Base-by-base conservation (phyloP, 768 basidiomycete species). In the Agaricus sinodeliciosus region DNA sequence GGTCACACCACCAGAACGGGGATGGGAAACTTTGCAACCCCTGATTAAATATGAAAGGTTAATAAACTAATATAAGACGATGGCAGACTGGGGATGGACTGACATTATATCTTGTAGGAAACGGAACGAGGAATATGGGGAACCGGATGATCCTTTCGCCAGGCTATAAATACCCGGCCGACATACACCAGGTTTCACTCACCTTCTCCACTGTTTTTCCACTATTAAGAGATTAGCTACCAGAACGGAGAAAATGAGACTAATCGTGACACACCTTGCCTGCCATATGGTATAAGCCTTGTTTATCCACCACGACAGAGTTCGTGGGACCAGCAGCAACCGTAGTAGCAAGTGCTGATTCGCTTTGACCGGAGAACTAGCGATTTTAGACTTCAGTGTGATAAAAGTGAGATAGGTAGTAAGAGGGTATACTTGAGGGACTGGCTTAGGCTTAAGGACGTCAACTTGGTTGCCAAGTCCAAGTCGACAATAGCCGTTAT, bases 201-300 rank as follows among this genome's bases (percentile, higher is more conserved):
- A 81, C 93, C 94, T 67, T 96, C 94, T 9, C 94, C 94, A 5
- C 91, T 93, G 58, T 85, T 90, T 68, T 97, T 97, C 90, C 90
- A 98, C 82, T 93, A 65, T 1, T 44, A 28, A 59, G 54, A 54
- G 49, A 26, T 49, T 13, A 50, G 43, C 3, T 12, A 15, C 25
- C 11, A 49, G 19, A 13, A 16, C 36, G 5, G 12, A 55, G 18
- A 43, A 44, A 26, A 48, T 31, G 16, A 40, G 27, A 31, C 27
- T 25, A 42, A 57, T n/a, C 37, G 46, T 47, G 49, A 35, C 59
- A 37, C 61, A 80, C 85, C 74, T 87, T 93, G 35, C 85, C 89
- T 40, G 86, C 87, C 82, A 87, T 88, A 77, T 78, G 94, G 61
- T 82, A 90, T 82, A 92, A 89, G n/a, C 79, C 76, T 61, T 90